A percentile compares a stretch with the other conserved stretches of the same genome.
phyloP scores from a whole-genome alignment of 768 basidiomycete genomes.

The Postia placenta region DNA sequence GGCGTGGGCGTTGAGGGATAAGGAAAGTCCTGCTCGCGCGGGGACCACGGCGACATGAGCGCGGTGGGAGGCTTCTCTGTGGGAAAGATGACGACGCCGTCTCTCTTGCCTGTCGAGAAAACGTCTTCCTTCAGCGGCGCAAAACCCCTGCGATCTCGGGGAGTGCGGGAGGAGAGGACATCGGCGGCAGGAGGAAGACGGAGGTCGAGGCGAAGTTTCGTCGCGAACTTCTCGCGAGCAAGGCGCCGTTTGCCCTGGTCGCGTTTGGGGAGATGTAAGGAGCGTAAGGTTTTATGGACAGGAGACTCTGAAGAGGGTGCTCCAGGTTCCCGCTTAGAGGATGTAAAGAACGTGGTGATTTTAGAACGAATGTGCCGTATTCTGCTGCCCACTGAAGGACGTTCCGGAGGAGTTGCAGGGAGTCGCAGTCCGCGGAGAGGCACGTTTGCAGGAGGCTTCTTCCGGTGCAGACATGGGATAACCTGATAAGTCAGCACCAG shows the following conservation, averaged over 20 bases:
- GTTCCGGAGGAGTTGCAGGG: not conserved
- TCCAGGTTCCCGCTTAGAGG: not conserved
- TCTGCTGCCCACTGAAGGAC: not conserved
- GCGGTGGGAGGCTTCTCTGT: constrained; percentile 13
- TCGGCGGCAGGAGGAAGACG: constrained; percentile 8
- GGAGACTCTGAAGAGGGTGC: not conserved
- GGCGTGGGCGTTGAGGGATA: constrained; percentile 9
- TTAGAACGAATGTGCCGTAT: not conserved
- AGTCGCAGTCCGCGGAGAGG: constrained; percentile 1
- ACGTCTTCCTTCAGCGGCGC: constrained; percentile 8
- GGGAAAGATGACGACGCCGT: constrained; percentile 2
- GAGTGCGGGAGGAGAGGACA: constrained; percentile 2
- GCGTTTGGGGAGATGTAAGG: not conserved
- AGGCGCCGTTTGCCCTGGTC: constrained; percentile 11
- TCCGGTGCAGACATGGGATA: constrained; percentile 8
- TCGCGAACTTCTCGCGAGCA: constrained; percentile 7
- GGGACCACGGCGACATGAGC: constrained; percentile 21
- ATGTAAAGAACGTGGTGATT: not conserved
- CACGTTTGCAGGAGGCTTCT: not conserved
- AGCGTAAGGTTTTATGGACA: constrained; percentile 2
- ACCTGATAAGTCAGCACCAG: constrained; percentile 15
- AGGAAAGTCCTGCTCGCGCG: constrained; percentile 16
- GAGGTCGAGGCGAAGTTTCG: constrained; percentile 14
- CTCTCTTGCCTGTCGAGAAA: constrained; percentile 2
- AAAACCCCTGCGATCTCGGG: constrained; percentile 6